Evolutionary conservation across 116 monocot genomes (phyloP).

Genomic region (Phalaenopsis hybrid): DNA sequence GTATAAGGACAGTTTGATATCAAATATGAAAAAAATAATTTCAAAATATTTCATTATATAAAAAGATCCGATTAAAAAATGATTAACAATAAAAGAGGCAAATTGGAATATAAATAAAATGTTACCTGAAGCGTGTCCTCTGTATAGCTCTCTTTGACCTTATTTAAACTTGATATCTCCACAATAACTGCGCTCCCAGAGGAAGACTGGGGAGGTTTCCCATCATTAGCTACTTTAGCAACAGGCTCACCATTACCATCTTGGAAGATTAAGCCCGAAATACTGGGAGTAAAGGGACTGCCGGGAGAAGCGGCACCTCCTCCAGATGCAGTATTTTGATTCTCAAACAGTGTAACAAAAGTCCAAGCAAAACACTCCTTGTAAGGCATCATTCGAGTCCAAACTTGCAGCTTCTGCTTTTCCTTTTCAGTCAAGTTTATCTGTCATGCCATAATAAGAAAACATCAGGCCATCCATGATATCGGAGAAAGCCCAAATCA

Average conservation of each 20-base stretch:
- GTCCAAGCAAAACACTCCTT: conserved; percentile 93
- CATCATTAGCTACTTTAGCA: conserved; percentile 52
- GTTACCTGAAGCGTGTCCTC: conserved; percentile 93
- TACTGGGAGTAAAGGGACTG: conserved; percentile 66
- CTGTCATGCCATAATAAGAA: conserved; percentile 20
- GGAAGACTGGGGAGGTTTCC: conserved; percentile 56
- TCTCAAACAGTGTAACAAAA: conserved; percentile 85
- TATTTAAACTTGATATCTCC: conserved; percentile 94
- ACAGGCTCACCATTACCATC: conserved; percentile 54
- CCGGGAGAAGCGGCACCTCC: conserved; percentile 73
- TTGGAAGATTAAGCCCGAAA: conserved; percentile 62
- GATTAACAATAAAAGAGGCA: background rate
- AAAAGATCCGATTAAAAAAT: background rate
- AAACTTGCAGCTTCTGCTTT: conserved; percentile 90
- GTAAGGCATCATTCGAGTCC: conserved; percentile 93
- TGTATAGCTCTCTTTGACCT: conserved; percentile 90
- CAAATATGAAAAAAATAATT: background rate
- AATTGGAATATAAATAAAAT: background rate
- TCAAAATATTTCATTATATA: background rate
- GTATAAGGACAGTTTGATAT: background rate
- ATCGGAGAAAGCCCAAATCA: too few species aligned
- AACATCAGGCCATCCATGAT: background rate
- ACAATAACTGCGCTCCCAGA: conserved; percentile 73
- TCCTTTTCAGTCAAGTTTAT: conserved; percentile 85
- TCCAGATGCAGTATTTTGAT: conserved; percentile 25